Evolutionary conservation across 2,329 filamentous ascomycete genomes (phyloP).

Genomic region (Lachnum nothofagi): DNA sequence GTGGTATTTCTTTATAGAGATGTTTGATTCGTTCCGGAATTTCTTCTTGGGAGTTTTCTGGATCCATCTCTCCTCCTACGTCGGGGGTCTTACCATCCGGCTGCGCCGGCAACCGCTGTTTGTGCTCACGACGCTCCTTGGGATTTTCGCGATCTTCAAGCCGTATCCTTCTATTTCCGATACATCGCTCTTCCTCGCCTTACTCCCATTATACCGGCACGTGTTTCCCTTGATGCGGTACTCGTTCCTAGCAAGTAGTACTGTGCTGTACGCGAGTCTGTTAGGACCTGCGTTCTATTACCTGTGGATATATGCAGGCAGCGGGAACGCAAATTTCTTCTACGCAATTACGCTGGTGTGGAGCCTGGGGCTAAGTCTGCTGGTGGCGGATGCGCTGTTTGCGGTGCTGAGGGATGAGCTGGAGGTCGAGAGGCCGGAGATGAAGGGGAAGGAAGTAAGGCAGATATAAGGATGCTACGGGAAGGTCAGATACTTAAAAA

Average conservation of each 20-base stretch:
- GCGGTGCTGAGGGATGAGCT: slow-evolving; percentile 87
- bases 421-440: slow-evolving; percentile 86
- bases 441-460: slow-evolving; percentile 74
- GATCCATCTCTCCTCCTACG: slow-evolving; percentile 88
- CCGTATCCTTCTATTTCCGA: slow-evolving; percentile 93
- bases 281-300: slow-evolving; percentile 94
- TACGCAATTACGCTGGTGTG: slow-evolving; percentile 99
- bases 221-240: slow-evolving; percentile 91
- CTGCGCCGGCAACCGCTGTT: slow-evolving; percentile 82
- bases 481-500: too few relatives aligned
- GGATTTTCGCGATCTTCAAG: slow-evolving; percentile 92
- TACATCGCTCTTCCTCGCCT: slow-evolving; percentile 75
- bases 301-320: slow-evolving; percentile 96
- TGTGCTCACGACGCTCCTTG: slow-evolving; percentile 75
- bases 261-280: slow-evolving; percentile 80
- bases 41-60: slow-evolving; percentile 99
- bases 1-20: slow-evolving; percentile 99
- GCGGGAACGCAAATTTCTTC: slow-evolving; percentile 98
- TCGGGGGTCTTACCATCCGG: slow-evolving; percentile 77
- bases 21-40: slow-evolving; percentile 95
- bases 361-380: slow-evolving; percentile 81
- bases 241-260: slow-evolving; percentile 77
- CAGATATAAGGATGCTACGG: slow-evolving; percentile 28
- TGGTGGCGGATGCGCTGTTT: slow-evolving; percentile 84
- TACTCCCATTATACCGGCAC: slow-evolving; percentile 84